Base-by-base conservation (phyloP, 2,329 filamentous ascomycete species). In the Arthrobotrys musiformis region DNA sequence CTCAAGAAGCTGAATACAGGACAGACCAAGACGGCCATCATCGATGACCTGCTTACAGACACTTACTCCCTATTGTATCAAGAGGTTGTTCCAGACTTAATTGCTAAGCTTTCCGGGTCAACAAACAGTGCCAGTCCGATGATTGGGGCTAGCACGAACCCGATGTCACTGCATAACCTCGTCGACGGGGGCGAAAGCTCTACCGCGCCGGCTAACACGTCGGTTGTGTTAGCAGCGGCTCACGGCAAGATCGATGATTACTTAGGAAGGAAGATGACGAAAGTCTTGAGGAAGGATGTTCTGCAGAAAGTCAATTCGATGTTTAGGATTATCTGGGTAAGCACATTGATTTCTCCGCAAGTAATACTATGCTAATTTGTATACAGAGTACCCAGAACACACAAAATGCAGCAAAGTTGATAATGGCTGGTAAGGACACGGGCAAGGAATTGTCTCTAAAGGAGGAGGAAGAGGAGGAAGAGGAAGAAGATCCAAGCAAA, bases 21-120 rank as follows among this genome's bases (percentile, higher is more conserved):
- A 54, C 86, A 97, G 6, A 95, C 96, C 88, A 97, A 97, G 83
- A 88, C 91, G 0, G 88, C 90, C 0, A 87, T 90, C 8, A 94
- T 98, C 50, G 95, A 99, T 81, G 95, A 99, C 81, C 87, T 98
- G n/a, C 92, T 97, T 79, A 92, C 91, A 22, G 95, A 99, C 83
- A 90, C 92, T 58, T 99, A 97, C 83, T 91, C 92, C 0, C 87
- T 89, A 58, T 86, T 97, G 15, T 95, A 93, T 82, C 86, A 87
- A 17, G 88, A 90, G 30, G 85, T 93, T 58, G 89, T 89, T 1
- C 88, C 88, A 46, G 86, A 85, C 85, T 86, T 28, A 82, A 83
- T n/a, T 84, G 86, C 75, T 82, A 81, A 82, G 84, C 73, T 83
- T 86, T 68, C 85, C 85, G 79, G 87, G 83, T 37, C 54, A 9